Conservation (phyloP, 2,329 filamentous ascomycete species). For the Gyromitra esculenta region DNA sequence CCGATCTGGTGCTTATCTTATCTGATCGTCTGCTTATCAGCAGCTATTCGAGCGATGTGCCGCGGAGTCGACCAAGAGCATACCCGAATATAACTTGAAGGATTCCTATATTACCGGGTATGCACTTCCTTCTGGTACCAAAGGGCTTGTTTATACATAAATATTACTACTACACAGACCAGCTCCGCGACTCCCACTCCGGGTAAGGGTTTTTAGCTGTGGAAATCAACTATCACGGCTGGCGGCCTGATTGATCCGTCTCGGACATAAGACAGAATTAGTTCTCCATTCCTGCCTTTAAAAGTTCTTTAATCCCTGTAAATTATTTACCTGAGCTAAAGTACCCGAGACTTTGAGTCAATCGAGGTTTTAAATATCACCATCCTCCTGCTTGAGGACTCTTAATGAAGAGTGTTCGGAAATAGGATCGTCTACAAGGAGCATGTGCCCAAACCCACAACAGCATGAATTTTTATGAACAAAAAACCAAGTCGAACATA, state of each 20-base stretch:
- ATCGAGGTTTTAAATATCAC: no score
- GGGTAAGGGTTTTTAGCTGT: no score
- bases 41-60: conserved; percentile 4
- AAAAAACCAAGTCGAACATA: not conserved
- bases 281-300: no score
- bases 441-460: no score
- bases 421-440: not conserved
- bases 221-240: no score
- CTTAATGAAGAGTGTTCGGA: not conserved
- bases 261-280: no score
- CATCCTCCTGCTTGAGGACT: not conserved
- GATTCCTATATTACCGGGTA: not conserved
- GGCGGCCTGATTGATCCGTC: no score
- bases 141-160: not conserved
- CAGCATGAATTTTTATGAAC: not conserved
- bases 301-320: no score
- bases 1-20: conserved; percentile 7
- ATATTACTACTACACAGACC: no score
- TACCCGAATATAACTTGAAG: not conserved
- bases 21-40: conserved; percentile 13
- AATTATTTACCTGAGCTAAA: no score
- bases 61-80: not conserved
- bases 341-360: no score
- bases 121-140: not conserved
- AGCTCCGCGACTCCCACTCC: no score